Base-by-base conservation (phyloP, 495 filamentous ascomycete genomes). In the Pseudevernia furfuracea region DNA sequence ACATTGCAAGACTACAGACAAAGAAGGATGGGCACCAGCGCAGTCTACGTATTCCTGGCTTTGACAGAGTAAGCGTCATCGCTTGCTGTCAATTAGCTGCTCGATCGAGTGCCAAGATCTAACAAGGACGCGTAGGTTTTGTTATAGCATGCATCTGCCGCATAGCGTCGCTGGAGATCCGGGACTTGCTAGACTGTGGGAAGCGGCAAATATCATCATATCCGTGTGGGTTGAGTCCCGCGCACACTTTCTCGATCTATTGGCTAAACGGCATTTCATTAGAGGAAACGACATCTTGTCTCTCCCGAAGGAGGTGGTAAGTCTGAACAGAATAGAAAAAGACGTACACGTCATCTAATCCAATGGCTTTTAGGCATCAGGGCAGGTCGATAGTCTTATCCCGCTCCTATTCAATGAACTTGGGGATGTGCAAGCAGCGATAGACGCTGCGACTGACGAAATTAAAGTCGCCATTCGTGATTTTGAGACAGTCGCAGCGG, bases 221-320 rank as follows among this genome's bases (percentile, higher is more conserved):
- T 37, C 28, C 28, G 34, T 36, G 56, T 58, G 32, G 10, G 56
- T 21, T 37, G 36, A 37, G 36, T 37, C 36, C 36, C 36, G 36
- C 36, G 36, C 36, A 37, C 36, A 10, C 36, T 37, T 37, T 37
- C 36, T 37, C 36, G 36, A 37, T 37, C 36, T 37, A 37, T 37
- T 37, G 10, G 36, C 36, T 37, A 37, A 37, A 37, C 36, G 36
- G n/a, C 15, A 30, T 32, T 21, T 36, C 23, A 36, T 36, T 38
- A 58, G 56, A 37, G 19, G 11, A 32, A 58, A 58, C 25, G 56
- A 58, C 56, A 58, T 58, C 32, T 37, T 58, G 23, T 58, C 56
- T n/a, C 28, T 58, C 15, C 34, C 34, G 21, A 58, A 58, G 23
- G 56, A 58, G 37, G 10, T 58, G 34, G 56, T 58, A 28, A 19